phyloP scores from a whole-genome alignment of 768 basidiomycete species.

The Plicaturopsis crispa region DNA sequence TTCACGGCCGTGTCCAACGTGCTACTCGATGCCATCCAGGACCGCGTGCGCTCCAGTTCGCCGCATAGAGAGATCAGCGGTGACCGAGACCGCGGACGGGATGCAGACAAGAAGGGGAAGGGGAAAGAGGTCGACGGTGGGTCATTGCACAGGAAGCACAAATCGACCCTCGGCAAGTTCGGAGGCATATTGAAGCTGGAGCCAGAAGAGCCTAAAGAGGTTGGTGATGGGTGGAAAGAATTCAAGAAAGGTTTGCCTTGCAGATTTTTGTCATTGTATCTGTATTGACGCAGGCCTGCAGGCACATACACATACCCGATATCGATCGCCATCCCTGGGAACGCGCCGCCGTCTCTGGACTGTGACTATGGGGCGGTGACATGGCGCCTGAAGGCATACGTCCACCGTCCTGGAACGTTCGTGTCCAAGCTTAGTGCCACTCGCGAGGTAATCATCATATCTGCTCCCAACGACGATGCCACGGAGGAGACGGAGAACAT shows the following conservation, averaged over 20 bases:
- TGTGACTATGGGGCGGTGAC: constrained; percentile 48
- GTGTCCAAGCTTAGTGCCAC: constrained; percentile 43
- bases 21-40: constrained; percentile 34
- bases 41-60: constrained; percentile 41
- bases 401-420: constrained; percentile 52
- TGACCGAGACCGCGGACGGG: constrained; percentile 9
- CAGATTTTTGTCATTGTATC: neutral
- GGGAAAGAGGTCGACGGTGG: constrained; percentile 3
- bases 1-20: constrained; percentile 44
- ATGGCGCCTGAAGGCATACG: constrained; percentile 54
- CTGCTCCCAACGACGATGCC: constrained; percentile 50
- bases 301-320: constrained; percentile 68
- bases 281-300: constrained; percentile 10
- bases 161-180: constrained; percentile 26
- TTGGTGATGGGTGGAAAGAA: constrained; percentile 67
- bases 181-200: constrained; percentile 33
- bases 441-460: constrained; percentile 48
- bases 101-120: constrained; percentile 2
- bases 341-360: constrained; percentile 47
- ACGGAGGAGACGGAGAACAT: constrained; percentile 50
- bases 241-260: constrained; percentile 68
- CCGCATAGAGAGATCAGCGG: constrained; percentile 15
- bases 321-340: constrained; percentile 54
- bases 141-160: constrained; percentile 19
- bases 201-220: constrained; percentile 31